phyloP scores from a whole-genome alignment of 768 basidiomycete species.

The Obba rivulosa region DNA sequence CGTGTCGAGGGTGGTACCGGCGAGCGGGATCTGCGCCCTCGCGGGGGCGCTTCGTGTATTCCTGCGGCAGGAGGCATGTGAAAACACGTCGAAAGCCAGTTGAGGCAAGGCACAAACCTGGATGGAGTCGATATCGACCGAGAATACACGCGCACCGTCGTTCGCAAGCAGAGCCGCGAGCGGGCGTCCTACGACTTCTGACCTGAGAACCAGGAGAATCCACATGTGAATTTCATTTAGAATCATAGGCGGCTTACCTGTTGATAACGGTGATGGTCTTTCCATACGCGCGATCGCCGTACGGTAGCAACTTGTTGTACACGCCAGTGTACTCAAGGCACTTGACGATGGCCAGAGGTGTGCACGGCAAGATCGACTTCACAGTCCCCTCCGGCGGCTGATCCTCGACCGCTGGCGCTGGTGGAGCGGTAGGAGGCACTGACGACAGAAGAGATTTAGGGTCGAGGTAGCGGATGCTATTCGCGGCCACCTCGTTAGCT shows the following conservation, averaged over 20 bases:
- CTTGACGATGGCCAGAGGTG: constrained; percentile 95
- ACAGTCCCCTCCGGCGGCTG: constrained; percentile 78
- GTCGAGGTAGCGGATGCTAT: constrained; percentile 89
- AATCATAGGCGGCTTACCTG: constrained; percentile 42
- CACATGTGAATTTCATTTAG: background rate
- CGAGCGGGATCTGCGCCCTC: constrained; percentile 33
- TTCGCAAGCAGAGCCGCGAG: constrained; percentile 94
- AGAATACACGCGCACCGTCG: constrained; percentile 94
- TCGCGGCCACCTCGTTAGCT: background rate
- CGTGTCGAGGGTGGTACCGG: constrained; percentile 79
- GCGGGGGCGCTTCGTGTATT: constrained; percentile 90
- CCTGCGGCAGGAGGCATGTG: constrained; percentile 33
- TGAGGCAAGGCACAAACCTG: constrained; percentile 55
- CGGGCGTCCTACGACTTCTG: constrained; percentile 95
- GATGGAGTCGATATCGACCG: constrained; percentile 92
- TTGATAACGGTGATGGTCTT: constrained; percentile 94
- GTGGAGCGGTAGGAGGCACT: constrained; percentile 26
- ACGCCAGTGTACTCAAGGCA: constrained; percentile 86
- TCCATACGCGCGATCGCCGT: constrained; percentile 93
- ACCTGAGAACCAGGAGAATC: constrained; percentile 41
- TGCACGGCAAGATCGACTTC: constrained; percentile 97
- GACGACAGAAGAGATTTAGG: constrained; percentile 63
- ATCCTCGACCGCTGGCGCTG: constrained; percentile 39
- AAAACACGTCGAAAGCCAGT: background rate
- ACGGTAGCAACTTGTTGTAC: constrained; percentile 88